These are phyloP conservation scores for Saturnispora dispora DNA, from an alignment of 805 yeast genomes.

Conservation along the genomic window DNA sequence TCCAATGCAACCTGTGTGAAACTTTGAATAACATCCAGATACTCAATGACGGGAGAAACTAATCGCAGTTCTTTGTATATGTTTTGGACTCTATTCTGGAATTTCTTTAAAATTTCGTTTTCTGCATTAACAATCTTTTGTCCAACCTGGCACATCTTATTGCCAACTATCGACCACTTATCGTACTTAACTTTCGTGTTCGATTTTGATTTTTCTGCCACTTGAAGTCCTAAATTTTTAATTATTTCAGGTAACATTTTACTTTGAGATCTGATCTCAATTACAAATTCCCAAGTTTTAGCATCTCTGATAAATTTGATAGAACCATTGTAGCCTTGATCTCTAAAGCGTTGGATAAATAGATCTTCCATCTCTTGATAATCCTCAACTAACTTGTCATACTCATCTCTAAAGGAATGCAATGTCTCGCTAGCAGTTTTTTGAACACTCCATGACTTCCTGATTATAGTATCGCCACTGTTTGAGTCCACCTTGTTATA, in stretches of 20 bases:
- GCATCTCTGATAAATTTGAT: slow-evolving; percentile 20
- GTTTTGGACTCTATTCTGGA: slow-evolving; percentile 39
- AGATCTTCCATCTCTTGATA: slow-evolving; percentile 8
- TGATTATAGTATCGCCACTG: slow-evolving; percentile 20
- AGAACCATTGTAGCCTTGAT: slow-evolving; percentile 21
- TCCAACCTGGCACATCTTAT: slow-evolving; percentile 35
- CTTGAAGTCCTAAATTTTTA: slow-evolving; percentile 9
- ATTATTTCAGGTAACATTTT: slow-evolving; percentile 17
- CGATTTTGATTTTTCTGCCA: slow-evolving; percentile 21
- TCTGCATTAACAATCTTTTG: slow-evolving; percentile 49
- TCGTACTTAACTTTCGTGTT: slow-evolving; percentile 30
- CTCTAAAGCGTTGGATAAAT: slow-evolving; percentile 8
- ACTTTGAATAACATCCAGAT: slow-evolving; percentile 62
- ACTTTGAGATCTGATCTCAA: slow-evolving; percentile 22
- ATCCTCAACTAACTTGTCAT: slow-evolving; percentile 14
- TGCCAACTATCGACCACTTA: slow-evolving; percentile 48
- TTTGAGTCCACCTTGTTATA: slow-evolving; percentile 13
- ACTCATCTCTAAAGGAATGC: slow-evolving; percentile 14
- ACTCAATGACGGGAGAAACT: slow-evolving; percentile 43
- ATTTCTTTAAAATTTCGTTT: slow-evolving; percentile 36
- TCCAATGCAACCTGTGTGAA: slow-evolving; percentile 69
- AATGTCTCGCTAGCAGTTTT: slow-evolving; percentile 17
- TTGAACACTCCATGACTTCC: slow-evolving; percentile 22
- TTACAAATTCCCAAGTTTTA: slow-evolving; percentile 20
- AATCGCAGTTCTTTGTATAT: slow-evolving; percentile 38